Evolutionary conservation across 1,139 yeast genomes (phyloP).

Genomic region (Candida sanyaensis): DNA sequence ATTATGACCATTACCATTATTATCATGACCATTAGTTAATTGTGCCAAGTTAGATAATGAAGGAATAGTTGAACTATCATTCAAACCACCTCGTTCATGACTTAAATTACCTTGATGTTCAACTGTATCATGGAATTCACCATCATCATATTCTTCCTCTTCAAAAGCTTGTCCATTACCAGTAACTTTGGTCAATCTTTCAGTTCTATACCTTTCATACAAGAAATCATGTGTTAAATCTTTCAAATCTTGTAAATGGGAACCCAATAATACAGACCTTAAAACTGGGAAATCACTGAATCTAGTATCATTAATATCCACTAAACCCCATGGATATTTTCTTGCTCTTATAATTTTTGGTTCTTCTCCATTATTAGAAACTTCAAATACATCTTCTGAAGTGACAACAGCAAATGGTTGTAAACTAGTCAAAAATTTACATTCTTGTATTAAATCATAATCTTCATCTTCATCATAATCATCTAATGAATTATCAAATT

Average conservation of each 20-base stretch:
- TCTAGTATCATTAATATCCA: constrained; percentile 80
- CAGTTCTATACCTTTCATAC: constrained; percentile 92
- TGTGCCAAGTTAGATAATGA: constrained; percentile 68
- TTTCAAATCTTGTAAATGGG: constrained; percentile 92
- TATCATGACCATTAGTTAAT: constrained; percentile 31
- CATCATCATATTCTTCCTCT: constrained; percentile 20
- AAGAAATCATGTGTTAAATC: constrained; percentile 90
- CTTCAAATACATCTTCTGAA: constrained; percentile 56
- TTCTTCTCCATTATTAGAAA: constrained; percentile 48
- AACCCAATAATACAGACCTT: constrained; percentile 80
- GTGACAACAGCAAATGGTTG: constrained; percentile 91
- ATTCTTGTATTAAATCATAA: constrained; percentile 78
- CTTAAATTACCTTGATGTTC: constrained; percentile 18
- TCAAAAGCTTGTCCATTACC: constrained; percentile 26
- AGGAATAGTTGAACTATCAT: constrained; percentile 42
- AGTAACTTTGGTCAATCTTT: constrained; percentile 61
- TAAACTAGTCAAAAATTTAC: constrained; percentile 68
- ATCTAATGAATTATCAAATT: constrained; percentile 54
- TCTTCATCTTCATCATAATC: constrained; percentile 61
- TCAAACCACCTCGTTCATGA: constrained; percentile 2
- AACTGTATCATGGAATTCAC: constrained; percentile 34
- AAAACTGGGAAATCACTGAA: constrained; percentile 83
- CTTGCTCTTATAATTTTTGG: constrained; percentile 67
- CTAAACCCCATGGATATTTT: constrained; percentile 92
- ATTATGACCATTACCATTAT: constrained; percentile 1